Percentiles rank a stretch among this genome's conserved stretches.
phyloP scores from a whole-genome alignment of 768 basidiomycete genomes.

The Holtermanniella nyarrowii region DNA sequence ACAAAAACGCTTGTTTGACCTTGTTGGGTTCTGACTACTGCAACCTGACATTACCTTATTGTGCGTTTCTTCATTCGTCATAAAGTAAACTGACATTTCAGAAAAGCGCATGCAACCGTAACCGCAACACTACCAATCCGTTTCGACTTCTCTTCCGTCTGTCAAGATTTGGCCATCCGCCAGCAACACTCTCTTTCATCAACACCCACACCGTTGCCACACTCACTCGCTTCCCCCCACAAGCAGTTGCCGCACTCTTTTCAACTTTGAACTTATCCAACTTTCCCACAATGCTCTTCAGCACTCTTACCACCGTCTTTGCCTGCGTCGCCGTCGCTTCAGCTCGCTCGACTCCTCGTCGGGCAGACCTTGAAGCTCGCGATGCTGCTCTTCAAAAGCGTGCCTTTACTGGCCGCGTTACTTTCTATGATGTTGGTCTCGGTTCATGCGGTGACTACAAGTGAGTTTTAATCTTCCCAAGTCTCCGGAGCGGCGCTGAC shows the following conservation, averaged over 20 bases:
- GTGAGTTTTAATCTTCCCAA: constrained; percentile 6
- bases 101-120: background rate
- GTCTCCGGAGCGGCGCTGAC: no score
- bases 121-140: no score
- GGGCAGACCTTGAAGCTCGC: background rate
- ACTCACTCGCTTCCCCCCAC: no score
- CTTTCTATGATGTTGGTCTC: constrained; percentile 45
- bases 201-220: no score
- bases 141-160: no score
- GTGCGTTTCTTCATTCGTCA: no score
- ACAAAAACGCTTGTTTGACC: no score
- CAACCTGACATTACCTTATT: no score
- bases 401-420: constrained; percentile 31
- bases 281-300: background rate
- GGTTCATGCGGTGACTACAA: constrained; percentile 45
- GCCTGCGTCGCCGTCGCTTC: background rate
- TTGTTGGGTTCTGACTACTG: no score
- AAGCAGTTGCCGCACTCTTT: no score
- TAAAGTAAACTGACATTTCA: no score
- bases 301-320: background rate
- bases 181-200: background rate
- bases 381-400: constrained; percentile 9
- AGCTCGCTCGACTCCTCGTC: background rate
- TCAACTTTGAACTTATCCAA: no score
- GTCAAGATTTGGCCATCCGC: background rate